Percentiles rank a stretch among this genome's conserved stretches.
These are phyloP conservation scores for Phaeosphaeria sp. DNA, from an alignment of 2,329 filamentous ascomycete genomes.

Conservation along the genomic window DNA sequence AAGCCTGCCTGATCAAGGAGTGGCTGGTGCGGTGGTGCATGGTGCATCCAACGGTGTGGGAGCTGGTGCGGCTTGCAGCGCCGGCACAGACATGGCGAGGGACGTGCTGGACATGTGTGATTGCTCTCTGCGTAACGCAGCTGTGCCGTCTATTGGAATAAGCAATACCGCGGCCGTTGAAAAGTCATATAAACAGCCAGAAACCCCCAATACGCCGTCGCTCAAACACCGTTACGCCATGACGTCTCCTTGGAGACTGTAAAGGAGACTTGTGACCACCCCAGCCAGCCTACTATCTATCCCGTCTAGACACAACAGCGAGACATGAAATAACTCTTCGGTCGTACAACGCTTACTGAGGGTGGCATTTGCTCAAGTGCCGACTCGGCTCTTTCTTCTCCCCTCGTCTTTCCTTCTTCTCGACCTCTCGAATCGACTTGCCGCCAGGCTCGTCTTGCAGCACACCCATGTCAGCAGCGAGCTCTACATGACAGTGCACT, in stretches of 20 bases:
- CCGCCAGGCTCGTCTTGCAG: conserved; percentile 11
- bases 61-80: background rate
- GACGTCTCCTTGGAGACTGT: conserved; percentile 14
- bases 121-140: background rate
- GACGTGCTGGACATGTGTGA: conserved; percentile 4
- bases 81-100: background rate
- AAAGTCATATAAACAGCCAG: background rate
- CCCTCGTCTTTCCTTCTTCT: conserved; percentile 3
- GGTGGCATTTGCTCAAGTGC: background rate
- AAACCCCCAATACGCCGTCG: conserved; percentile 34
- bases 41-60: conserved; percentile 22
- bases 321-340: background rate
- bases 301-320: conserved; percentile 20
- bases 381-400: conserved; percentile 4
- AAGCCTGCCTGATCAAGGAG: conserved; percentile 42
- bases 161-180: conserved; percentile 5
- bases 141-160: conserved; percentile 3
- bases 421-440: conserved; percentile 2
- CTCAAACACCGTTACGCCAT: conserved; percentile 36
- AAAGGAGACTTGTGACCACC: conserved; percentile 5
- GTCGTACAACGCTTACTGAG: background rate
- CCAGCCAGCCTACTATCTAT: conserved; percentile 19
- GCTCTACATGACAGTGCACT: conserved; percentile 84
- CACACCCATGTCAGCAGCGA: conserved; percentile 24
- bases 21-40: conserved; percentile 30